Percentiles rank a stretch among this genome's conserved stretches.
These are phyloP conservation scores for Apophysomyces variabilis DNA, from an alignment of 371 early-diverging fungal species.

Conservation along the genomic window DNA sequence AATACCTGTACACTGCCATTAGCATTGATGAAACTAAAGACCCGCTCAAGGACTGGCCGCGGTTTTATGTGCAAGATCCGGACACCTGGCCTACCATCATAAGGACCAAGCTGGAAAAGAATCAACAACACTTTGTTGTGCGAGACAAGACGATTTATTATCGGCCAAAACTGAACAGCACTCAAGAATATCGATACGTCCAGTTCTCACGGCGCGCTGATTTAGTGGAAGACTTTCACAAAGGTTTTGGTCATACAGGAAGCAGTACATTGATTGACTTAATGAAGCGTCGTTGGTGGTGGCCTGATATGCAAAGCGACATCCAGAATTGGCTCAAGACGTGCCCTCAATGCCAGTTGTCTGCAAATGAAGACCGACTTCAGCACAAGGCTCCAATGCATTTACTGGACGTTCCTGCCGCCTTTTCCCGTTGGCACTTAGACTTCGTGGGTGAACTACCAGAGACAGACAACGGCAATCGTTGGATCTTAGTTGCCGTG, in stretches of 20 bases:
- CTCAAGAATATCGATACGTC: neutral
- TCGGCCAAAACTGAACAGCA: neutral
- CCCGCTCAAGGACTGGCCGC: slow-evolving; percentile 14
- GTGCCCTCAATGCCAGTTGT: no score
- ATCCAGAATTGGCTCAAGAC: no score
- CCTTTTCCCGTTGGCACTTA: slow-evolving; percentile 34
- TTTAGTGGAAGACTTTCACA: no score
- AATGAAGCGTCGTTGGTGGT: no score
- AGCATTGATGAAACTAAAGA: neutral
- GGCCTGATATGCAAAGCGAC: no score
- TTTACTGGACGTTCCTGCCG: slow-evolving; percentile 3
- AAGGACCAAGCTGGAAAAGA: neutral
- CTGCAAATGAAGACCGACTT: no score
- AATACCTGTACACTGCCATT: slow-evolving; percentile 12
- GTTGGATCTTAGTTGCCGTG: slow-evolving; percentile 37
- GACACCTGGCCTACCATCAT: neutral
- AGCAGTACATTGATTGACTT: no score
- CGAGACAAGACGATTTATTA: neutral
- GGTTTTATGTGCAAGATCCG: neutral
- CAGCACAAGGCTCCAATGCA: no score
- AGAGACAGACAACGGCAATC: slow-evolving; percentile 20
- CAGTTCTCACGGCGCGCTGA: slow-evolving; percentile 20
- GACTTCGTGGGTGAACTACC: slow-evolving; percentile 35
- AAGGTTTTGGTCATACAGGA: no score
- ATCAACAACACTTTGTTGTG: slow-evolving; percentile 1